Evolutionary conservation across 75 land plant genomes (phyloP), one percentile per base, ranked within the genome.

Genomic region (Larix kaempferi): DNA sequence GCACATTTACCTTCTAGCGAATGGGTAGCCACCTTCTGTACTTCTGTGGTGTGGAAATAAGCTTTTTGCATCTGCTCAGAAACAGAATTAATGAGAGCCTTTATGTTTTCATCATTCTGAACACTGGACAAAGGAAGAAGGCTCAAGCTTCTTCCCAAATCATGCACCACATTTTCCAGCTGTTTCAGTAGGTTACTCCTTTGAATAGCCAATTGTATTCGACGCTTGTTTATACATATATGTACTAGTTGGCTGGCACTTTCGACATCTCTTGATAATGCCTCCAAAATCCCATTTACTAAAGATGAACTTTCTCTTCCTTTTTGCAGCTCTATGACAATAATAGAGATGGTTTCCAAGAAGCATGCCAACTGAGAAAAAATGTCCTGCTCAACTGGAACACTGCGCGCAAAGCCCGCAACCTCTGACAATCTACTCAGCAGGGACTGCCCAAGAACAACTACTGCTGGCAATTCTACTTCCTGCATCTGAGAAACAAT

Each of bases 21-120:
- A 19, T 76, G 78, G 37, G 63, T 79, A 13, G 83, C 57, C 29
- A 77, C 52, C 2, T 76, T 77, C 57, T 86, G 83, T 37, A 82
- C 76, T 23, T 84, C 75, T 65, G 78, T 77, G 23, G 78, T 72
- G 2, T 74, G 73, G 29, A 80, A 86, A 62, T 84, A 75, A 14
- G 58, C 77, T 35, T 80, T 59, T 57, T 84, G 83, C 88, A 86
- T 84, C 59, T 78, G 87, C 59, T 61, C 80, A 11, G 88, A 77
- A 15, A 84, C 80, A 21, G 71, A 67, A 25, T 84, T 77, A 15
- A 86, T 78, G 29, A 84, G n/a, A 11, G 63, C 65, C 73, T 85
- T 85, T 23, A 72, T 80, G 17, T 86, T 83, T 57, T 84, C 82
- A 15, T 77, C 44, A 16, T 76, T 80, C 33, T 80, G 83, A 54